phyloP scores from a whole-genome alignment of 768 basidiomycete genomes.

The Pulveroboletus sp. region DNA sequence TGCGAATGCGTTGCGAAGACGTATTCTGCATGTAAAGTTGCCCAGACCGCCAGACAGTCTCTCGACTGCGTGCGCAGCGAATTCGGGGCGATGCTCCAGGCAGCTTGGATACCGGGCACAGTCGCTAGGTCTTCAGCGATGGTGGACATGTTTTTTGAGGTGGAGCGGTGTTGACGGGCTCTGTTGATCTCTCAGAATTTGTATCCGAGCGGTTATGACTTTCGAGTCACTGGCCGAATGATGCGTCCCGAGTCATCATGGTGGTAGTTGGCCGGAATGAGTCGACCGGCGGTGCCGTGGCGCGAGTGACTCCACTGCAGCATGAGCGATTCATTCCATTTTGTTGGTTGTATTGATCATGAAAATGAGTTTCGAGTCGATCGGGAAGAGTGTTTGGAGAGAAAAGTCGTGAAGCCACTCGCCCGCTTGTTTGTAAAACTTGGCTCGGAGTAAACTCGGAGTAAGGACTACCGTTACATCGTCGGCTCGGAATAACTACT shows the following conservation, averaged over 20 bases:
- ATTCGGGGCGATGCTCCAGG: slow-evolving; percentile 42
- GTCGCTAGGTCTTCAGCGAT: slow-evolving; percentile 26
- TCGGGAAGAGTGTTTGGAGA: no score
- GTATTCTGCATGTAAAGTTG: slow-evolving; percentile 61
- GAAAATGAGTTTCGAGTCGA: no score
- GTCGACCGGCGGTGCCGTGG: background rate
- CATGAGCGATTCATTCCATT: no score
- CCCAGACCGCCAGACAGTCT: slow-evolving; percentile 49
- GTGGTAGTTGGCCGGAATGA: no score
- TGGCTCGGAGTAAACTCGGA: no score
- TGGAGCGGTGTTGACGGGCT: no score
- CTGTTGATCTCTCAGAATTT: slow-evolving; percentile 1
- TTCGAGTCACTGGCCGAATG: slow-evolving; percentile 11
- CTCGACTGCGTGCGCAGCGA: slow-evolving; percentile 39
- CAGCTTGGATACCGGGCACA: slow-evolving; percentile 38
- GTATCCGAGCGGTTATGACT: background rate
- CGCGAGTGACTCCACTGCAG: no score
- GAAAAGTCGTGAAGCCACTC: no score
- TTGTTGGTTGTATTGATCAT: no score
- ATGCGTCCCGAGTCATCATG: background rate
- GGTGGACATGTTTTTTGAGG: slow-evolving; percentile 15
- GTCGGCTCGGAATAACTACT: no score
- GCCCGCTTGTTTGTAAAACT: no score
- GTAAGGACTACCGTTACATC: no score
- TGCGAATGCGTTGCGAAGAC: slow-evolving; percentile 37